phyloP scores from a whole-genome alignment of 2,329 filamentous ascomycete genomes.

The Cryoendolithus antarcticus region DNA sequence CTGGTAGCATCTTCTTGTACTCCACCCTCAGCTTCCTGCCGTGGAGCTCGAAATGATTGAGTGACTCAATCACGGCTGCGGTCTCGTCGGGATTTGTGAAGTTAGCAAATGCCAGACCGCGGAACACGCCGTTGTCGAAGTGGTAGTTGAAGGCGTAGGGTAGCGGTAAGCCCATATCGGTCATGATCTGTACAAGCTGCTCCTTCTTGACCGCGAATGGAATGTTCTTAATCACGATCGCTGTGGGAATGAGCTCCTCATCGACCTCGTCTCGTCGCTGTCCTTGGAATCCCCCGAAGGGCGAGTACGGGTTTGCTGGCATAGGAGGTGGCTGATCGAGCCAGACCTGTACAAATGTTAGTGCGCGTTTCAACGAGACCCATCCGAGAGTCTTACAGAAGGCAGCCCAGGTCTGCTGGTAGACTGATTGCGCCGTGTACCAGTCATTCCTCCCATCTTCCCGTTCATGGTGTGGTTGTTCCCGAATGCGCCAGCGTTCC shows the following conservation, averaged over 20 bases:
- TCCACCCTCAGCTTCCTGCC: constrained; percentile 90
- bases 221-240: constrained; percentile 99
- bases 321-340: constrained; percentile 42
- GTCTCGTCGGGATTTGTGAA: constrained; percentile 95
- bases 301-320: constrained; percentile 33
- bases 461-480: constrained; percentile 43
- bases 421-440: constrained; percentile 37
- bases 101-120: constrained; percentile 92
- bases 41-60: constrained; percentile 94
- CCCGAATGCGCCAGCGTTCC: constrained; percentile 65
- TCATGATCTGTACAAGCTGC: constrained; percentile 84
- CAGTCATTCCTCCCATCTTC: constrained; percentile 11
- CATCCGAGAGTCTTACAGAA: constrained; percentile 45
- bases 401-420: constrained; percentile 53
- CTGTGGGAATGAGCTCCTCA: constrained; percentile 92
- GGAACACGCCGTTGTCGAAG: constrained; percentile 95
- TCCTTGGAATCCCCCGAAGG: constrained; percentile 22
- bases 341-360: constrained; percentile 42
- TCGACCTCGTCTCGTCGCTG: constrained; percentile 41
- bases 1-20: constrained; percentile 98
- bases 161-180: constrained; percentile 80
- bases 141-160: constrained; percentile 99
- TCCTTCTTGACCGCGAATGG: constrained; percentile 98
- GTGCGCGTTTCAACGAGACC: constrained; percentile 5
- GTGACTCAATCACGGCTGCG: constrained; percentile 74